A percentile compares a stretch with the other conserved stretches of the same genome.
These are phyloP conservation scores for Sarcomyxa edulis DNA, from an alignment of 768 basidiomycete genomes.

Conservation along the genomic window DNA sequence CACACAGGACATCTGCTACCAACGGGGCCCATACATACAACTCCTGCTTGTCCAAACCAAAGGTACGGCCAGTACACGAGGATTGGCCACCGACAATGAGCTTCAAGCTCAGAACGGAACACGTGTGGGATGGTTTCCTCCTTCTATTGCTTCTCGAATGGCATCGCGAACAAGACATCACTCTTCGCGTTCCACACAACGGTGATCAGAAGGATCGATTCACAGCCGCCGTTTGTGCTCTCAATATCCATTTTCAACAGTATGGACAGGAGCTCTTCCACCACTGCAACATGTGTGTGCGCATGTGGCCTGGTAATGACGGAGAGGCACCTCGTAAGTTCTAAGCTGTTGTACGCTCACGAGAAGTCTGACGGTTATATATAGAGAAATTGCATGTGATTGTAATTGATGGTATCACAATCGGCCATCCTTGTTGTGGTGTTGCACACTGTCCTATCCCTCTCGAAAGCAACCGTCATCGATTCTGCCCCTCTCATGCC, in stretches of 20 bases:
- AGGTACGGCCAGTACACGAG: slow-evolving; percentile 5
- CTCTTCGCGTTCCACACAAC: slow-evolving; percentile 17
- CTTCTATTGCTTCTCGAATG: slow-evolving; percentile 19
- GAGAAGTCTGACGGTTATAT: too few species aligned
- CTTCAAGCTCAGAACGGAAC: slow-evolving; percentile 11
- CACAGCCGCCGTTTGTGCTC: slow-evolving; percentile 12
- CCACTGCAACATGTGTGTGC: slow-evolving; percentile 20
- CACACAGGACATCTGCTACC: slow-evolving; percentile 13
- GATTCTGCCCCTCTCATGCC: slow-evolving; percentile 7
- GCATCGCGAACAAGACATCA: neutral
- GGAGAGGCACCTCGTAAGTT: too few species aligned
- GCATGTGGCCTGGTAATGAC: slow-evolving; percentile 10
- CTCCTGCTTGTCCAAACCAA: slow-evolving; percentile 4
- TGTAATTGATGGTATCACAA: slow-evolving; percentile 10
- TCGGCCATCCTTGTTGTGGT: slow-evolving; percentile 12
- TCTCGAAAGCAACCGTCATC: slow-evolving; percentile 5
- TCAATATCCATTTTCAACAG: slow-evolving; percentile 16
- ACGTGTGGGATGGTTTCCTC: slow-evolving; percentile 20
- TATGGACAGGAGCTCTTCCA: slow-evolving; percentile 22
- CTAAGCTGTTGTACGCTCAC: too few species aligned
- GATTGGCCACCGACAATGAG: slow-evolving; percentile 13
- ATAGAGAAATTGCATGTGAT: slow-evolving; percentile 5
- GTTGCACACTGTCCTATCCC: slow-evolving; percentile 8
- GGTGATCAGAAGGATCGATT: slow-evolving; percentile 19
- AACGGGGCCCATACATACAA: slow-evolving; percentile 18